Conservation (phyloP, 768 basidiomycete species). For the Cytidiella melzeri region DNA sequence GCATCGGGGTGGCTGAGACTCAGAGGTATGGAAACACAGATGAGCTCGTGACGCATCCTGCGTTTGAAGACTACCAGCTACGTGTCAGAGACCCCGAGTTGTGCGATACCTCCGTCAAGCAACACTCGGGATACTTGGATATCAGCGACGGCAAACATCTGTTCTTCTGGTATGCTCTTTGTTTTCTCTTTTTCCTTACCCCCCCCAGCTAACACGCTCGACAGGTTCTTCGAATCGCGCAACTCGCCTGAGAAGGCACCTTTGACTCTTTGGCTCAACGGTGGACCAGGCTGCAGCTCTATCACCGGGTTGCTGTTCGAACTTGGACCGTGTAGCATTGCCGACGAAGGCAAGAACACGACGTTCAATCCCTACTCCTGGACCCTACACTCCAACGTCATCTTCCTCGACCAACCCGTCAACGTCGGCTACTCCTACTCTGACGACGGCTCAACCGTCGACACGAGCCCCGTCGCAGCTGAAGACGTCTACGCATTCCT, state of each 20-base stretch:
- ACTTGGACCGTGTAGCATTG: constrained; percentile 80
- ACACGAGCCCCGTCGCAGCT: constrained; percentile 79
- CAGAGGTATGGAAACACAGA: too few relatives aligned
- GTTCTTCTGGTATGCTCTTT: constrained; percentile 48
- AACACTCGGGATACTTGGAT: constrained; percentile 54
- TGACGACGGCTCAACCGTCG: constrained; percentile 65
- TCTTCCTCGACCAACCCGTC: constrained; percentile 77
- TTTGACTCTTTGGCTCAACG: constrained; percentile 87
- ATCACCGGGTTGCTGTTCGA: constrained; percentile 83
- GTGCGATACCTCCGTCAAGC: constrained; percentile 46
- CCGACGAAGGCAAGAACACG: constrained; percentile 62
- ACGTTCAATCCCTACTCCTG: constrained; percentile 77
- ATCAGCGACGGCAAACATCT: constrained; percentile 47
- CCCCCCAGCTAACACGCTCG: neutral
- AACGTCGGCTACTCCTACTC: constrained; percentile 89
- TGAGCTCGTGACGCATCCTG: constrained; percentile 34
- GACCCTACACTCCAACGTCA: constrained; percentile 75
- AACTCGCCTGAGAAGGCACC: constrained; percentile 70
- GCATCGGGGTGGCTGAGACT: too few relatives aligned
- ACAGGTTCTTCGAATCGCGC: constrained; percentile 87
- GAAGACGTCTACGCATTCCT: constrained; percentile 87
- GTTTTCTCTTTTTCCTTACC: neutral
- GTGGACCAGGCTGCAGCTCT: constrained; percentile 43
- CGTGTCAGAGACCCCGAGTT: constrained; percentile 37
- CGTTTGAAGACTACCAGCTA: constrained; percentile 31